Conservation (phyloP, 2,329 filamentous ascomycete genomes). For the Cordyceps fumosorosea region DNA sequence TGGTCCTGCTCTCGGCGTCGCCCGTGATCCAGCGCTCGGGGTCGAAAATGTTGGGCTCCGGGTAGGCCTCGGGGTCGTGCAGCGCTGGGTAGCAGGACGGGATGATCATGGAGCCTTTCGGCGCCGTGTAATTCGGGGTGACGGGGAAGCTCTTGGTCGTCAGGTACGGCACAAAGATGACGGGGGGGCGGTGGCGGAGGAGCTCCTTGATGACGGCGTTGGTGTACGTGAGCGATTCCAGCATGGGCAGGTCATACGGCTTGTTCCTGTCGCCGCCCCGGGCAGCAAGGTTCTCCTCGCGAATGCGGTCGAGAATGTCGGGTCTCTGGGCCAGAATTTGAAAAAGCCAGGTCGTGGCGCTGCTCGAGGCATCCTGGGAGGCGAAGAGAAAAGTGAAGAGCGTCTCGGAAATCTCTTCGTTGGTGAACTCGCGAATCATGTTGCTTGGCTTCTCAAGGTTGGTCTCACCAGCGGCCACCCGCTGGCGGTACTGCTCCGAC, state of each 20-base stretch:
- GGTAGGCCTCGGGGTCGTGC: constrained; percentile 42
- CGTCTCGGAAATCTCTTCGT: constrained; percentile 43
- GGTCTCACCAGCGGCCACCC: constrained; percentile 50
- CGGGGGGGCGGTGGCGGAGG: constrained; percentile 44
- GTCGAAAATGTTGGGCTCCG: constrained; percentile 39
- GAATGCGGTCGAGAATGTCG: constrained; percentile 38
- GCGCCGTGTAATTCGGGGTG: constrained; percentile 40
- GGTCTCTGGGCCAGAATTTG: constrained; percentile 44
- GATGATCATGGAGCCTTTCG: constrained; percentile 42
- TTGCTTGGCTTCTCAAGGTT: constrained; percentile 37
- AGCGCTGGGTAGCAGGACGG: constrained; percentile 46
- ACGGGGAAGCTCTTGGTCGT: constrained; percentile 41
- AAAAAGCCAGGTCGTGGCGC: constrained; percentile 47
- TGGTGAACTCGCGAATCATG: constrained; percentile 43
- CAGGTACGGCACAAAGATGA: constrained; percentile 48
- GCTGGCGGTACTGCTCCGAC: constrained; percentile 59
- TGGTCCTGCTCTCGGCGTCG: constrained; percentile 42
- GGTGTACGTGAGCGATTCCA: constrained; percentile 44
- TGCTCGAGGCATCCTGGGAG: constrained; percentile 47
- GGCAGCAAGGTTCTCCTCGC: constrained; percentile 40
- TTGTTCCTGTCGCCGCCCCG: constrained; percentile 34
- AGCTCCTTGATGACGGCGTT: constrained; percentile 47
- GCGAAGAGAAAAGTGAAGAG: constrained; percentile 49
- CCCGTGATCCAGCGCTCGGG: constrained; percentile 47
- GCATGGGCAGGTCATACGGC: constrained; percentile 37